A percentile compares a stretch with the other conserved stretches of the same genome.
phyloP scores from a whole-genome alignment of 164 flowering plant genomes.

The grape (Vitis vinifera) region DNA sequence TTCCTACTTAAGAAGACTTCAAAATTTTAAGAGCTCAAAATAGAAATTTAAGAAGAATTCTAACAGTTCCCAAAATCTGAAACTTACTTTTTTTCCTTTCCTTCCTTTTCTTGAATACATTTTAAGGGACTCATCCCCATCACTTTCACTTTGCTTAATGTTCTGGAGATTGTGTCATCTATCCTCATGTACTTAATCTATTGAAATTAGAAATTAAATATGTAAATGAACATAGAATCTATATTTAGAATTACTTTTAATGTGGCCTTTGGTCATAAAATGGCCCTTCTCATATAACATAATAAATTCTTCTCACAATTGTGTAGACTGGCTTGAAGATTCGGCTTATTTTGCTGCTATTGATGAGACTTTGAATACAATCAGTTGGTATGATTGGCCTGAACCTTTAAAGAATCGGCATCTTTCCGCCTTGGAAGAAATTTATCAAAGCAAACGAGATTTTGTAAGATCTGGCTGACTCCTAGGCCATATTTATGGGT shows the following conservation, averaged over 20 bases:
- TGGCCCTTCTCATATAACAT: background rate
- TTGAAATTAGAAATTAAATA: too few relatives aligned
- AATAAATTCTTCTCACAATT: conserved; percentile 5
- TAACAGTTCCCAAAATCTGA: too few relatives aligned
- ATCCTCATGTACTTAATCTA: too few relatives aligned
- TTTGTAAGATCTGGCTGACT: conserved; percentile 54
- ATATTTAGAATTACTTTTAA: background rate
- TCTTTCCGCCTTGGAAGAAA: conserved; percentile 78
- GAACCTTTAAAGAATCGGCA: conserved; percentile 83
- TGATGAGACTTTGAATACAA: conserved; percentile 52
- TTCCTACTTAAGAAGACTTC: too few relatives aligned
- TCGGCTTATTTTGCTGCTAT: conserved; percentile 97
- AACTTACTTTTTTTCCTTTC: too few relatives aligned
- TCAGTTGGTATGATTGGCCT: conserved; percentile 95
- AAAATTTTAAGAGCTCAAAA: too few relatives aligned
- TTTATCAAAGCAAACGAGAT: conserved; percentile 63
- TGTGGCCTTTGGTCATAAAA: background rate
- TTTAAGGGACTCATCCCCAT: too few relatives aligned
- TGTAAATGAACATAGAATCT: too few relatives aligned
- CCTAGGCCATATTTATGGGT: background rate
- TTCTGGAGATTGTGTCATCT: too few relatives aligned
- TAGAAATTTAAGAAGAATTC: too few relatives aligned
- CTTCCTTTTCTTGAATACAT: too few relatives aligned
- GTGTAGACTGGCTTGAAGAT: conserved; percentile 95
- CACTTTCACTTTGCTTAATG: too few relatives aligned